A percentile compares a stretch with the other conserved stretches of the same genome.
Evolutionary conservation across 805 yeast species (phyloP).

Genomic region (Metschnikowia rubicola): DNA sequence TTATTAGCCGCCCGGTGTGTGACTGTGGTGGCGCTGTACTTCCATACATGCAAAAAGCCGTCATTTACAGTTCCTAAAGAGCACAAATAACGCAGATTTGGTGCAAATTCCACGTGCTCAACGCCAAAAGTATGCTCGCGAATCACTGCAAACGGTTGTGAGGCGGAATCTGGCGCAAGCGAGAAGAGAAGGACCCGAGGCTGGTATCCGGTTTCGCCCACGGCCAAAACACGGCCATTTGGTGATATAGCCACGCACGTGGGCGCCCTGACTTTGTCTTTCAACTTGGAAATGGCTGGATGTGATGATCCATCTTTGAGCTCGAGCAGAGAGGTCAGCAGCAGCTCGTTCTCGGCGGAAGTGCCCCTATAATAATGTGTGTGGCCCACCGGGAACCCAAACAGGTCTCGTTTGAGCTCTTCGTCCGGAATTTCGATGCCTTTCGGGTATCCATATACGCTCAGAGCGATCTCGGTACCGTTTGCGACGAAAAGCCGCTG

Average conservation of each 20-base stretch:
- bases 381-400: slow-evolving; percentile 29
- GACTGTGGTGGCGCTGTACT: slow-evolving; percentile 20
- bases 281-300: slow-evolving; percentile 19
- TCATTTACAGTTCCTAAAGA: slow-evolving; percentile 69
- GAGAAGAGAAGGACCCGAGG: slow-evolving; percentile 64
- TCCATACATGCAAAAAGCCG: slow-evolving; percentile 66
- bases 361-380: slow-evolving; percentile 9
- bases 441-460: neutral
- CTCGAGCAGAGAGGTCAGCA: neutral
- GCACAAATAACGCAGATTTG: slow-evolving; percentile 52
- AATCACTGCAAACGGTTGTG: slow-evolving; percentile 50
- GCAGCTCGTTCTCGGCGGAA: slow-evolving; percentile 3
- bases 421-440: neutral
- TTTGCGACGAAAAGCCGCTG: slow-evolving; percentile 57
- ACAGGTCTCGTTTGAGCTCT: slow-evolving; percentile 26
- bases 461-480: neutral
- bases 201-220: slow-evolving; percentile 68
- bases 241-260: slow-evolving; percentile 59
- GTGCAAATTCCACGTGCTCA: slow-evolving; percentile 51
- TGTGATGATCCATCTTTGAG: neutral
- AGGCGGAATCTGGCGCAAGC: slow-evolving; percentile 45
- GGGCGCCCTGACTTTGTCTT: slow-evolving; percentile 48
- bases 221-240: slow-evolving; percentile 51
- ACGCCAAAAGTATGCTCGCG: slow-evolving; percentile 68
- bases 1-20: slow-evolving; percentile 49